A percentile compares a stretch with the other conserved stretches of the same genome.
Evolutionary conservation across 176 grass and related monocot species (phyloP).

Genomic region (Otatea glauca): DNA sequence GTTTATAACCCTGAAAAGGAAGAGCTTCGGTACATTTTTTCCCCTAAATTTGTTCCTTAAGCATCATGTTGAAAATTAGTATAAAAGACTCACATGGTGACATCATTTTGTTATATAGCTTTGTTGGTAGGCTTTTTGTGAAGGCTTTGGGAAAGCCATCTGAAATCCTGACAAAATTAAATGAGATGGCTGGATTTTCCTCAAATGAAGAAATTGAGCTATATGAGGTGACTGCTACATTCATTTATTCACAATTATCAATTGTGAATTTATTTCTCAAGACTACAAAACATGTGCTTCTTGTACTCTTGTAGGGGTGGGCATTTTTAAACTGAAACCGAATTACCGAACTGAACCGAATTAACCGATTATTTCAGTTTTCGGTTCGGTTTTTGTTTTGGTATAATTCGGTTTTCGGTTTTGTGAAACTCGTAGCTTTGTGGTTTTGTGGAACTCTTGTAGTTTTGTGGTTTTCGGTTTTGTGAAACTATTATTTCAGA

Average conservation of each 20-base stretch:
- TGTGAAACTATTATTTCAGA: too few relatives aligned
- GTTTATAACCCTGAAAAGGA: conserved; percentile 93
- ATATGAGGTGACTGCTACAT: conserved; percentile 66
- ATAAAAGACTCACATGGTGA: conserved; percentile 33
- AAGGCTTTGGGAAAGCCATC: conserved; percentile 85
- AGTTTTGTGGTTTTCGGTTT: too few relatives aligned
- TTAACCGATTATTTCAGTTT: too few relatives aligned
- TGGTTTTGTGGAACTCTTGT: too few relatives aligned
- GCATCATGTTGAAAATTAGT: conserved; percentile 14
- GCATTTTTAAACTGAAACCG: too few relatives aligned
- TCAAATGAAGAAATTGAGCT: conserved; percentile 87
- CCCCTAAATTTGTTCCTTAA: conserved; percentile 19
- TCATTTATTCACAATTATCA: neutral
- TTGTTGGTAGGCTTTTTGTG: conserved; percentile 83
- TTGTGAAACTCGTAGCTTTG: too few relatives aligned
- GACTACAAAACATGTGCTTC: neutral
- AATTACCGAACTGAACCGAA: too few relatives aligned
- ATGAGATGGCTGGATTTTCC: conserved; percentile 86
- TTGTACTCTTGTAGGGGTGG: conserved; percentile 38
- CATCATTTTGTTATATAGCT: conserved; percentile 56
- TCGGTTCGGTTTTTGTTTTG: too few relatives aligned
- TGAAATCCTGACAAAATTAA: conserved; percentile 82
- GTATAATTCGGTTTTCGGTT: too few relatives aligned
- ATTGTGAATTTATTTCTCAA: conserved; percentile 24
- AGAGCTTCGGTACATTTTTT: conserved; percentile 71